Evolutionary conservation across 148 eudicot genomes (phyloP).

Genomic region (Fagopyrum homotropicum): DNA sequence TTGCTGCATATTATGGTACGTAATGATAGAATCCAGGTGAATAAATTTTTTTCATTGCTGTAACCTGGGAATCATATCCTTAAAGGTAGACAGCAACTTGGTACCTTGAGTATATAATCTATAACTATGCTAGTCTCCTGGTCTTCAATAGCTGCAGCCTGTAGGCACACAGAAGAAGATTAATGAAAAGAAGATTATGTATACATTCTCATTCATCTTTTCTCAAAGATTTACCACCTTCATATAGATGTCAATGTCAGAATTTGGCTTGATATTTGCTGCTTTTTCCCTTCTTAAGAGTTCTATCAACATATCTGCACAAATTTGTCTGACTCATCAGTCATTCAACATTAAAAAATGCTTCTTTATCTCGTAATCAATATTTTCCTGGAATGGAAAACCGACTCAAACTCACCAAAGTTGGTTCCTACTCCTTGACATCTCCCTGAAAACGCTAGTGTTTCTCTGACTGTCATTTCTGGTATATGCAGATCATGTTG

Average conservation of each 20-base stretch:
- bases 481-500: conserved; percentile 60
- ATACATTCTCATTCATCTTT: background rate
- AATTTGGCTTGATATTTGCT: conserved; percentile 9
- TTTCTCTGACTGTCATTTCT: conserved; percentile 66
- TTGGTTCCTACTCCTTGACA: conserved; percentile 66
- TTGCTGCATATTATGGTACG: background rate
- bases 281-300: conserved; percentile 13
- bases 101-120: conserved; percentile 68
- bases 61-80: background rate
- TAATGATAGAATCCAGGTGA: background rate
- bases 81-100: background rate
- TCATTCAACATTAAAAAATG: background rate
- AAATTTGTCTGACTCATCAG: background rate
- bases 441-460: conserved; percentile 54
- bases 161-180: background rate
- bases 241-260: conserved; percentile 17
- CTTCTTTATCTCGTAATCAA: background rate
- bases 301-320: conserved; percentile 16
- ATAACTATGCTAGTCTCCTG: conserved; percentile 71
- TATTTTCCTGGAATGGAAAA: background rate
- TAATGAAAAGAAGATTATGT: background rate
- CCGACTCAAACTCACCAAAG: conserved; percentile 32
- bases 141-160: conserved; percentile 72
- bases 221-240: conserved; percentile 3
- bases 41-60: background rate